Percentiles rank a stretch among this genome's conserved stretches.
Evolutionary conservation across 345 rosid species (phyloP).

Genomic region (Sonneratia alba): DNA sequence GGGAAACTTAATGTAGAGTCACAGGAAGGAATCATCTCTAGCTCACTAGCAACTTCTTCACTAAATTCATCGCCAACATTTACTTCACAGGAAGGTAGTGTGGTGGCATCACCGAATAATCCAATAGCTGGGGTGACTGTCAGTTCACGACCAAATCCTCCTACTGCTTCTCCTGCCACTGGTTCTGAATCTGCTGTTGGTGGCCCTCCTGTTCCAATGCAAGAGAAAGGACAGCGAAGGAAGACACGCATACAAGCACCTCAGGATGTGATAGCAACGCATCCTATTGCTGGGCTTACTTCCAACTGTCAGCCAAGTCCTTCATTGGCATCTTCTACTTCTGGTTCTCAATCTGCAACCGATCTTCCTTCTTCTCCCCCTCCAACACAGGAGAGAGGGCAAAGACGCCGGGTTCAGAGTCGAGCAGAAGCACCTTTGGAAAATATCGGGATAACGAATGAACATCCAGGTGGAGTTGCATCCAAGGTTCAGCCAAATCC

Average conservation of each 20-base stretch:
- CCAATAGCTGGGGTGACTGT: conserved; percentile 15
- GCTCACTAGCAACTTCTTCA: conserved; percentile 20
- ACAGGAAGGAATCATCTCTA: conserved; percentile 25
- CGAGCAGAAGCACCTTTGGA: conserved; percentile 25
- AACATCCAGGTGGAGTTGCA: background rate
- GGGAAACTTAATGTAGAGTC: conserved; percentile 27
- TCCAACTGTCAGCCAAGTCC: conserved; percentile 12
- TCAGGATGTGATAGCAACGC: conserved; percentile 2
- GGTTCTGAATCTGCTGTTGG: conserved; percentile 18
- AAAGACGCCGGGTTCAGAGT: conserved; percentile 30
- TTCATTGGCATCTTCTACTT: background rate
- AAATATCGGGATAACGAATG: too few species aligned
- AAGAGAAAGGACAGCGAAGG: conserved; percentile 5
- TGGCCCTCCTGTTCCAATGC: conserved; percentile 1
- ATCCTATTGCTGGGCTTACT: conserved; percentile 2
- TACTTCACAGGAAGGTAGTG: conserved; percentile 16
- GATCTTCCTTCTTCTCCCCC: conserved; percentile 10
- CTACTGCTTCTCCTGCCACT: conserved; percentile 9
- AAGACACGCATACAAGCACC: conserved; percentile 2
- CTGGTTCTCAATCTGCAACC: conserved; percentile 3
- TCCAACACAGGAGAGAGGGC: conserved; percentile 24
- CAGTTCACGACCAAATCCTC: conserved; percentile 18
- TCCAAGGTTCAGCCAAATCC: background rate
- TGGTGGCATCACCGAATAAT: conserved; percentile 11
- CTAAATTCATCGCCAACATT: conserved; percentile 19